A percentile compares a stretch with the other conserved stretches of the same genome.
Evolutionary conservation across 2,329 filamentous ascomycete genomes (phyloP).

Genomic region (Microcera coccophila): DNA sequence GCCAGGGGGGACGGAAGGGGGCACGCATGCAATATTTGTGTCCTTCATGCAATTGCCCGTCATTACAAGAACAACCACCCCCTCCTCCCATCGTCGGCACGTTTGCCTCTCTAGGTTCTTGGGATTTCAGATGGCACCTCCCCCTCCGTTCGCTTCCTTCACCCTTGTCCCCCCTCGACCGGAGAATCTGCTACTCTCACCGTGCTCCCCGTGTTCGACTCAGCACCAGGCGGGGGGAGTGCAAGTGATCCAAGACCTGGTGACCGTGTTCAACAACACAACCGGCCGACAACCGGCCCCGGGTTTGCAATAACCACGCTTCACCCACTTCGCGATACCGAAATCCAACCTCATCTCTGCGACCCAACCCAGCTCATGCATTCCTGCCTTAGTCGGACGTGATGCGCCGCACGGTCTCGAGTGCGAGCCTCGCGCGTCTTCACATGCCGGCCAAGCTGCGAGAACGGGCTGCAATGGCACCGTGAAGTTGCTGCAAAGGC

Average conservation of each 20-base stretch:
- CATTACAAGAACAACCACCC: background rate
- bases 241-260: background rate
- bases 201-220: no score
- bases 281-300: background rate
- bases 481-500: no score
- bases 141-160: background rate
- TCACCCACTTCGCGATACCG: background rate
- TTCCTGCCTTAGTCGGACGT: slow-evolving; percentile 4
- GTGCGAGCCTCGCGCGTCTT: slow-evolving; percentile 1
- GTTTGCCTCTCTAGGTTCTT: background rate
- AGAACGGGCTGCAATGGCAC: no score
- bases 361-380: slow-evolving; percentile 3
- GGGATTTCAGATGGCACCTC: no score
- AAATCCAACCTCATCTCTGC: background rate
- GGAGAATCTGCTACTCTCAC: background rate
- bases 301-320: background rate
- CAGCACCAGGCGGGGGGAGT: background rate
- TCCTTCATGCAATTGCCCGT: background rate
- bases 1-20: no score
- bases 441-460: background rate
- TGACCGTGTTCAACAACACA: background rate
- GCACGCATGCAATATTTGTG: background rate
- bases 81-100: background rate
- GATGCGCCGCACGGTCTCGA: slow-evolving; percentile 1
- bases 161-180: background rate